Percentiles rank a stretch among this genome's conserved stretches.
These are phyloP conservation scores for Coemansia sp. DNA, from an alignment of 192 early-diverging fungal species.

Conservation along the genomic window DNA sequence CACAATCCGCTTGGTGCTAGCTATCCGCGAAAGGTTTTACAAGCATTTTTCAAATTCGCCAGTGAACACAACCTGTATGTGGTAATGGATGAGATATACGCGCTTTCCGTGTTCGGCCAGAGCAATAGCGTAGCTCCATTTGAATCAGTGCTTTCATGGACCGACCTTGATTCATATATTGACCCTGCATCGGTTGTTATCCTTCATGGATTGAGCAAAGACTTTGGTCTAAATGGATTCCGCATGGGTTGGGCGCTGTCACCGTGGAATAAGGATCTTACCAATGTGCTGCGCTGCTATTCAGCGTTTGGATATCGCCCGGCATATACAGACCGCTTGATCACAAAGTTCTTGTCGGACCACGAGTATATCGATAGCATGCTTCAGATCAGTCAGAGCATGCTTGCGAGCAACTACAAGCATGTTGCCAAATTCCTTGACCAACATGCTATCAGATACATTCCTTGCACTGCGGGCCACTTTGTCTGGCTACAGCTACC, in stretches of 20 bases:
- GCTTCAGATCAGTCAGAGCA: constrained; percentile 58
- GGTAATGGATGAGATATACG: constrained; percentile 83
- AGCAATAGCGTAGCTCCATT: constrained; percentile 55
- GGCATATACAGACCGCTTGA: constrained; percentile 58
- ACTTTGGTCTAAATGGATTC: constrained; percentile 77
- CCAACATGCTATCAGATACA: constrained; percentile 52
- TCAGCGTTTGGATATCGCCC: constrained; percentile 66
- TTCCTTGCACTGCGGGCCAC: constrained; percentile 67
- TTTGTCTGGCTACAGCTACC: constrained; percentile 64
- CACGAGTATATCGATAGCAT: constrained; percentile 58
- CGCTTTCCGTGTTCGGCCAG: constrained; percentile 59
- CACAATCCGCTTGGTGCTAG: constrained; percentile 67
- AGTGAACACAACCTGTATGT: constrained; percentile 62
- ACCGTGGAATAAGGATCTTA: constrained; percentile 60
- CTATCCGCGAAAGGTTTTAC: constrained; percentile 56
- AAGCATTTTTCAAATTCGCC: constrained; percentile 63
- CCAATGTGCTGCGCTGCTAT: constrained; percentile 23
- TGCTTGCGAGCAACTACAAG: constrained; percentile 58
- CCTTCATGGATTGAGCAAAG: constrained; percentile 81
- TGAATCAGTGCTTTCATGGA: constrained; percentile 60
- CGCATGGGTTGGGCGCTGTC: constrained; percentile 65
- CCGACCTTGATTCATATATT: constrained; percentile 58
- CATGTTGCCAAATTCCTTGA: constrained; percentile 43
- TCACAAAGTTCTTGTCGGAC: constrained; percentile 60
- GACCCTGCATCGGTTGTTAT: constrained; percentile 66